Percentiles rank a stretch among this genome's conserved stretches.
Conservation (phyloP, 2,329 filamentous ascomycete species). For the Ascochyta viciae-villosae region DNA sequence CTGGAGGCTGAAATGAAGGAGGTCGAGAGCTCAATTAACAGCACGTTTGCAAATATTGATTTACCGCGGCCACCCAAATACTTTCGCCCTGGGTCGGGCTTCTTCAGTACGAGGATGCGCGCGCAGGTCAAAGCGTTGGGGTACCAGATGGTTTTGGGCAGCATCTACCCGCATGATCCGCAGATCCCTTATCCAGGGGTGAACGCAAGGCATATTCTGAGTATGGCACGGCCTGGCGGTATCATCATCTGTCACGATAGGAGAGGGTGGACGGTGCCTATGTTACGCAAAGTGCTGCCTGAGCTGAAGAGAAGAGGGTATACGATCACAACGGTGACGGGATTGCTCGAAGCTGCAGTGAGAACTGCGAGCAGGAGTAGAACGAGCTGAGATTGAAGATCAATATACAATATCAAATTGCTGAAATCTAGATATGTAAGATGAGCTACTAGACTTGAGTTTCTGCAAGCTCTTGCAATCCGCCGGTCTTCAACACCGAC, state of each 20-base stretch:
- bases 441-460: no score
- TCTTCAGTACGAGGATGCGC: conserved; percentile 78
- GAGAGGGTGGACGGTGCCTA: conserved; percentile 80
- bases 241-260: conserved; percentile 89
- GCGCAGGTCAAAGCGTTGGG: conserved; percentile 64
- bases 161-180: conserved; percentile 90
- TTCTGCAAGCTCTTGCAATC: no score
- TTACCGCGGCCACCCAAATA: conserved; percentile 63
- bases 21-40: conserved; percentile 68
- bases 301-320: conserved; percentile 75
- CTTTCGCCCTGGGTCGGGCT: conserved; percentile 84
- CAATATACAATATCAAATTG: no score
- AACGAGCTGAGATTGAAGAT: no score
- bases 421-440: no score
- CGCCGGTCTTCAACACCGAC: no score
- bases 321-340: conserved; percentile 68
- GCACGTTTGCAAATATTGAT: conserved; percentile 59
- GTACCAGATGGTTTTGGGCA: conserved; percentile 78
- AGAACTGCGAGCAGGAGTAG: not conserved
- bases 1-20: conserved; percentile 68
- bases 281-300: conserved; percentile 76
- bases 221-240: conserved; percentile 77
- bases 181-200: conserved; percentile 73
- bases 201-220: conserved; percentile 81
- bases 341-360: conserved; percentile 23